A percentile compares a stretch with the other conserved stretches of the same genome.
Evolutionary conservation across 2,329 filamentous ascomycete genomes (phyloP).

Genomic region (Trichoderma oligosporum): DNA sequence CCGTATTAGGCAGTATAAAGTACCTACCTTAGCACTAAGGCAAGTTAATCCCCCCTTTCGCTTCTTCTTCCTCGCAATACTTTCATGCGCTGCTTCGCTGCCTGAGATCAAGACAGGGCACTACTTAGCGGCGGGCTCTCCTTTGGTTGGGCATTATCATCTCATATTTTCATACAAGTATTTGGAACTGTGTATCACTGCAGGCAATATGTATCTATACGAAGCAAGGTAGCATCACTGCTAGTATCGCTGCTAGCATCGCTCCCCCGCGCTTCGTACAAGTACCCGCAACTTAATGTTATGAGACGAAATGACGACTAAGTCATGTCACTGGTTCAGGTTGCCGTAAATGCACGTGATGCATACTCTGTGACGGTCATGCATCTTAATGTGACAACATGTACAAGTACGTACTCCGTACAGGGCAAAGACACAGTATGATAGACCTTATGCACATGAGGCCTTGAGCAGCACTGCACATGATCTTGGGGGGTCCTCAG

Average conservation of each 20-base stretch:
- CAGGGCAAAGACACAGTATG: too few relatives aligned
- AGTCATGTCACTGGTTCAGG: slow-evolving; percentile 5
- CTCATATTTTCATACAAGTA: too few relatives aligned
- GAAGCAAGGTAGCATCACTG: background rate
- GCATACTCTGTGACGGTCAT: slow-evolving; percentile 2
- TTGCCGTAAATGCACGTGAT: slow-evolving; percentile 7
- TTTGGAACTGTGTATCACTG: background rate
- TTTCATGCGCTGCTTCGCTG: too few relatives aligned
- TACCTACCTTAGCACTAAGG: too few relatives aligned
- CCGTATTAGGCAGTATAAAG: too few relatives aligned
- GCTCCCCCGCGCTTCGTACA: background rate
- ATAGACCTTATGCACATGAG: background rate
- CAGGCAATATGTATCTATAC: background rate
- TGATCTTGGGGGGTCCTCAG: background rate
- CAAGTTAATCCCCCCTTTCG: too few relatives aligned
- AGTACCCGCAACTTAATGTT: background rate
- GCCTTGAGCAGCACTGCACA: background rate
- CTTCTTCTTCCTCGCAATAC: too few relatives aligned
- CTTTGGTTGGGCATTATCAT: too few relatives aligned
- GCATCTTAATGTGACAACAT: background rate
- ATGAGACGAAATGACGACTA: background rate
- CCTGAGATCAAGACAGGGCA: too few relatives aligned
- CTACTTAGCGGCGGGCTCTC: too few relatives aligned
- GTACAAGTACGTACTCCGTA: background rate
- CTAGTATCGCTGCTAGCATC: background rate